Percentiles rank a stretch among this genome's conserved stretches.
phyloP scores from a whole-genome alignment of 2,329 filamentous ascomycete genomes.

The Coleophoma cylindrospora region DNA sequence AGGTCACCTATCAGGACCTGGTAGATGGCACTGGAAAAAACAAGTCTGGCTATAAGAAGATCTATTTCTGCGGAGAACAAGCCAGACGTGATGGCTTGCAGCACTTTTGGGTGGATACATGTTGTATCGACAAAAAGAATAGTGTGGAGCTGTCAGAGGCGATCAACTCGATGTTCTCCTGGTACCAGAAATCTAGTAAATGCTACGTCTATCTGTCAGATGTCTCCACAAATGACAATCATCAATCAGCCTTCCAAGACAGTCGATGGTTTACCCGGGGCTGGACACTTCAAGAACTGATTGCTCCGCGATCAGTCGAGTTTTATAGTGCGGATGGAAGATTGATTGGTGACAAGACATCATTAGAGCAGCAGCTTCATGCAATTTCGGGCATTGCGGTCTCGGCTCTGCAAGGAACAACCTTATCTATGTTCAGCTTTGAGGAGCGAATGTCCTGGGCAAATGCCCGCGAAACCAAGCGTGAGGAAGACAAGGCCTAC shows the following conservation, averaged over 20 bases:
- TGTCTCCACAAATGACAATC: background rate
- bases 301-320: slow-evolving; percentile 2
- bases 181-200: background rate
- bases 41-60: slow-evolving; percentile 10
- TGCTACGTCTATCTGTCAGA: background rate
- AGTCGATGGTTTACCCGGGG: background rate
- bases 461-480: slow-evolving; percentile 25
- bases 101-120: background rate
- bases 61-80: slow-evolving; percentile 10
- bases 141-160: background rate
- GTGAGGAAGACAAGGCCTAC: slow-evolving; percentile 35
- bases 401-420: background rate
- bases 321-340: background rate
- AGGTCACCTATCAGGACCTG: slow-evolving; percentile 10
- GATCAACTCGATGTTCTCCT: background rate
- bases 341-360: background rate
- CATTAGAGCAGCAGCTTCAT: background rate
- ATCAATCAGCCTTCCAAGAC: background rate
- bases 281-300: background rate
- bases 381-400: slow-evolving; percentile 3
- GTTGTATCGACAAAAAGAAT: slow-evolving; percentile 6
- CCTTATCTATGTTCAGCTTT: background rate
- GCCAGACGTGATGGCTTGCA: slow-evolving; percentile 5
- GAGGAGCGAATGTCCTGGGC: slow-evolving; percentile 32
- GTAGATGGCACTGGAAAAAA: background rate